Conservation (phyloP, 768 basidiomycete species). For the Hericium rajendrae region DNA sequence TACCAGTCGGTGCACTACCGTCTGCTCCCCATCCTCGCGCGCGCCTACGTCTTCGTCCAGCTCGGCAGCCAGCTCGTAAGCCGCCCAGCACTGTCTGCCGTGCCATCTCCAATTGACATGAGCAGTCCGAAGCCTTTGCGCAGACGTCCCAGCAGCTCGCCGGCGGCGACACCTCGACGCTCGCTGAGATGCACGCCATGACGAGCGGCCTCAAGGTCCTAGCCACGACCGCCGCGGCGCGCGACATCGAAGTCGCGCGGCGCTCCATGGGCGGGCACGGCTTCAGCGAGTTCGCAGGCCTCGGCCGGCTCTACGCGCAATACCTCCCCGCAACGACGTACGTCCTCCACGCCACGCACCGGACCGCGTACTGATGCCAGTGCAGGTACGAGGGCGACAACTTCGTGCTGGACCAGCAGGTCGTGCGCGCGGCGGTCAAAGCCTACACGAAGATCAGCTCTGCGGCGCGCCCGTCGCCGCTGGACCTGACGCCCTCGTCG, state of each 20-base stretch:
- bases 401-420: slow-evolving; percentile 66
- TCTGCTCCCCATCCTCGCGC: slow-evolving; percentile 59
- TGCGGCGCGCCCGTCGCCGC: slow-evolving; percentile 9
- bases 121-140: slow-evolving; percentile 41
- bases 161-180: slow-evolving; percentile 46
- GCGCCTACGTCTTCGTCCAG: slow-evolving; percentile 58
- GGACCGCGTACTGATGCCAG: too few relatives aligned
- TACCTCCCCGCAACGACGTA: slow-evolving; percentile 58
- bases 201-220: slow-evolving; percentile 63
- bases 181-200: slow-evolving; percentile 66
- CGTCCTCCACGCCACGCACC: too few relatives aligned
- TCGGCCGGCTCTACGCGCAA: slow-evolving; percentile 57
- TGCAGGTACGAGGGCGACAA: slow-evolving; percentile 71
- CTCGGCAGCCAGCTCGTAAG: slow-evolving; percentile 52
- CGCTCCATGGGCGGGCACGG: slow-evolving; percentile 74
- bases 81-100: background rate
- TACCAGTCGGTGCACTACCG: slow-evolving; percentile 72
- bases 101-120: background rate
- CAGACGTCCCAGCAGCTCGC: slow-evolving; percentile 39
- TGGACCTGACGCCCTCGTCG: slow-evolving; percentile 37
- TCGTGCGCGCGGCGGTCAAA: slow-evolving; percentile 62
- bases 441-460: slow-evolving; percentile 30
- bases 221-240: slow-evolving; percentile 39
- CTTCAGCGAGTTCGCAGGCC: slow-evolving; percentile 57
- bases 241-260: slow-evolving; percentile 55